Percentiles rank a stretch among this genome's conserved stretches.
Conservation (phyloP, 129 eudicot genomes). For the Ambrosia artemisiifolia region DNA sequence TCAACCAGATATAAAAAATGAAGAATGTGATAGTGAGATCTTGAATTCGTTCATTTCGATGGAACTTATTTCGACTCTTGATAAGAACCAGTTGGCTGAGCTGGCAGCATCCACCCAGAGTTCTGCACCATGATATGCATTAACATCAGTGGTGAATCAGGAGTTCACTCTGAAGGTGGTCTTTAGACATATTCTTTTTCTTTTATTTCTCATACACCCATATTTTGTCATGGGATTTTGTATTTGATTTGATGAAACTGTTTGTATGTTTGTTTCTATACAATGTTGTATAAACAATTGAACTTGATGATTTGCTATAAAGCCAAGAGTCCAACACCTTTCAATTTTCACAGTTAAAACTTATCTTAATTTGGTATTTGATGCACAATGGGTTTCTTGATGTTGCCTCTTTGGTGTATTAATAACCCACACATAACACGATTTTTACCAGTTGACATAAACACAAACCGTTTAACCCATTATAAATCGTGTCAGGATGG, state of each 20-base stretch:
- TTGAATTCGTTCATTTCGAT: slow-evolving; percentile 45
- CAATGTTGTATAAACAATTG: slow-evolving; percentile 27
- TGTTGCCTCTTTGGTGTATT: not conserved
- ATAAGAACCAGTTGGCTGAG: slow-evolving; percentile 46
- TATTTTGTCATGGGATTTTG: slow-evolving; percentile 19
- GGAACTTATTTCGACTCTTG: slow-evolving; percentile 70
- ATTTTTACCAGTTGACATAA: not conserved
- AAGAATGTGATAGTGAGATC: slow-evolving; percentile 26
- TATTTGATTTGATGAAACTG: slow-evolving; percentile 13
- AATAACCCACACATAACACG: not conserved
- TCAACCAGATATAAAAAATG: slow-evolving; percentile 30
- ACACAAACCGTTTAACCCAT: not conserved
- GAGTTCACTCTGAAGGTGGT: not conserved
- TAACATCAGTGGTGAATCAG: not conserved
- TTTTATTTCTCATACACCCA: slow-evolving; percentile 15
- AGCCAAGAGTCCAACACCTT: not conserved
- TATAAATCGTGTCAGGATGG: too few species aligned
- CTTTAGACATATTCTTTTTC: slow-evolving; percentile 17
- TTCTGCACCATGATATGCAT: slow-evolving; percentile 19
- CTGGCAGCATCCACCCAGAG: slow-evolving; percentile 43
- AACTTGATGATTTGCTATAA: slow-evolving; percentile 10
- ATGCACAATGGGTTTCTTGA: not conserved
- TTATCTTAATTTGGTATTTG: too few species aligned
- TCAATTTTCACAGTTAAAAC: too few species aligned
- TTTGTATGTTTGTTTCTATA: slow-evolving; percentile 15